A percentile compares a stretch with the other conserved stretches of the same genome.
Conservation (phyloP, 1,284 basidiomycete genomes). For the Athelia sp. region DNA sequence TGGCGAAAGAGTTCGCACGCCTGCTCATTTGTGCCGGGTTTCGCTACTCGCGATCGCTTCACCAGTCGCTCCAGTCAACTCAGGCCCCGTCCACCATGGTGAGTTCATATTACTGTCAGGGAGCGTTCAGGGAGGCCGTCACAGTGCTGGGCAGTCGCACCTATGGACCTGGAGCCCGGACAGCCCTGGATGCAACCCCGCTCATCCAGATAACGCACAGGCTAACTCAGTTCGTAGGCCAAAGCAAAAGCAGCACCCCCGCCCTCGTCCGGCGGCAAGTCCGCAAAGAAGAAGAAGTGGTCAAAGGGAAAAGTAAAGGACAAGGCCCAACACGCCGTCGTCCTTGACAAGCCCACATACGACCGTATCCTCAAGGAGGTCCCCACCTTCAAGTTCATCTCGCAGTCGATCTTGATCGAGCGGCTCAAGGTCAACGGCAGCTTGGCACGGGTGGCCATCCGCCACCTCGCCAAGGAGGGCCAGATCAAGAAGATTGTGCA, state of each 20-base stretch:
- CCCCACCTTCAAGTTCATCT: constrained; percentile 99
- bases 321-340: constrained; percentile 94
- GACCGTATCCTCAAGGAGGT: constrained; percentile 99
- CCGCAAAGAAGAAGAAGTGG: constrained; percentile 99
- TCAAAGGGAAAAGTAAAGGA: constrained; percentile 99
- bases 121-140: neutral
- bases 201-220: constrained; percentile 6
- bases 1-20: too few relatives aligned
- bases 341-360: constrained; percentile 87
- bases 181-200: constrained; percentile 12
- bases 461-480: constrained; percentile 92
- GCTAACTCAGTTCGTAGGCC: constrained; percentile 38
- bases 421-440: constrained; percentile 95
- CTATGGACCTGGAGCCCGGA: neutral
- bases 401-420: constrained; percentile 96
- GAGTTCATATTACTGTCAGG: constrained; percentile 9
- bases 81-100: constrained; percentile 25
- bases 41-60: neutral
- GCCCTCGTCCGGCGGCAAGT: constrained; percentile 69
- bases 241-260: constrained; percentile 75
- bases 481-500: constrained; percentile 97
- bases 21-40: too few relatives aligned
- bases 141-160: neutral
- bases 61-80: constrained; percentile 6
- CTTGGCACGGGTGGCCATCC: constrained; percentile 91